Evolutionary conservation across 805 yeast genomes (phyloP), one percentile per base, ranked within the genome.

Genomic region (Metschnikowia cubensis): DNA sequence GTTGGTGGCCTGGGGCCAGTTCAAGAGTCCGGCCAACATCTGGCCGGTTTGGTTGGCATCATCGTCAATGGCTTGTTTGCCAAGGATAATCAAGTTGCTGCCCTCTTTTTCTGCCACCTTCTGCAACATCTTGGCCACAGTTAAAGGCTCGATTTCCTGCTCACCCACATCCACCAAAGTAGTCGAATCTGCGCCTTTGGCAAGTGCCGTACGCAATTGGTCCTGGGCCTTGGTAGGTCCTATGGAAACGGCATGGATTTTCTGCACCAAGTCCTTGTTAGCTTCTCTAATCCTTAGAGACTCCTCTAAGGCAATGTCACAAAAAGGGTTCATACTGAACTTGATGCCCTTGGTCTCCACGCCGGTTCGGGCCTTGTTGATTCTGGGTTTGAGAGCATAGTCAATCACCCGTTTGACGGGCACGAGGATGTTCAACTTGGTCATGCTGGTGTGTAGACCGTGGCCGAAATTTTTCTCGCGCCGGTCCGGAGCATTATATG

Each of bases 241-340:
- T 57, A 91, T 87, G 3, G 96, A 84, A 13, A 92, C 96, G 5
- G 94, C 96, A 65, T 91, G 97, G 55, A 92, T 84, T 45, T 76
- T 73, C 57, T 89, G 96, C 15, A 90, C 96, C 45, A 80, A 67
- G 8, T 66, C 78, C 61, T 84, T 83, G 65, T 85, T 70, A 35
- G 75, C 74, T 58, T 86, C 89, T 61, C 79, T 83, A 59, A 94
- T 79, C 59, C 85, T 81, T 38, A 91, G 74, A 0, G 98, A 96
- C 68, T 94, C 99, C 70, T 94, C 99, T 47, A 94, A 82, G 7
- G 99, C 99, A 65, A 94, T 94, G 70, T 94, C 99, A 71, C 96
- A 94, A 70, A 94, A 94, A 50, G 99, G 99, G 67, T 94, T 94
- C 68, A 92, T 89, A 63, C 89, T 81, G 75, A 85, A 90, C 72